Conservation (phyloP, 2,329 filamentous ascomycete genomes). For the Cytospora schulzeri region DNA sequence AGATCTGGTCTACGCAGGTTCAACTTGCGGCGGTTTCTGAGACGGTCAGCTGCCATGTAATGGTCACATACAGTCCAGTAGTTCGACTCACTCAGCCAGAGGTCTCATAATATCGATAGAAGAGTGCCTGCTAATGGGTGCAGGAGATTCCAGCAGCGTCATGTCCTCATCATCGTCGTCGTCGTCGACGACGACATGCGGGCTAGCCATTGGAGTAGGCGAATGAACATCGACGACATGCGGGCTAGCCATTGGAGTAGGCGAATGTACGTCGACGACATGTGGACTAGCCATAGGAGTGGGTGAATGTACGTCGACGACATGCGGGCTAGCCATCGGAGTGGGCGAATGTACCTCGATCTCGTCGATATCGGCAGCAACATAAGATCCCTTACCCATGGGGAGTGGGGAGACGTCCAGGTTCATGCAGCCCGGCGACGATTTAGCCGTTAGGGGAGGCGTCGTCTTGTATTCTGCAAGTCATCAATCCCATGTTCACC, state of each 20-base stretch:
- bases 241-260: no score
- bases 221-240: conserved; percentile 73
- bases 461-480: conserved; percentile 74
- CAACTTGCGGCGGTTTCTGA: conserved; percentile 64
- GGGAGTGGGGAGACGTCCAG: conserved; percentile 96
- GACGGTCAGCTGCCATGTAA: conserved; percentile 30
- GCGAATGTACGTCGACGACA: conserved; percentile 73
- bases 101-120: conserved; percentile 54
- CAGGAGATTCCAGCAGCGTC: conserved; percentile 61
- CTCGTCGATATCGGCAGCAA: no score
- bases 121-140: conserved; percentile 48
- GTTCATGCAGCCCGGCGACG: conserved; percentile 71
- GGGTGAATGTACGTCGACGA: no score
- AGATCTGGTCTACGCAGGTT: conserved; percentile 74
- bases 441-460: conserved; percentile 75
- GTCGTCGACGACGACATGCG: no score
- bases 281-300: conserved; percentile 60
- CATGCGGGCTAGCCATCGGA: conserved; percentile 56
- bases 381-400: conserved; percentile 72
- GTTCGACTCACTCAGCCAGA: conserved; percentile 54
- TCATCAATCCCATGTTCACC: conserved; percentile 31
- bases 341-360: conserved; percentile 74
- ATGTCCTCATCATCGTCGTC: conserved; percentile 46
- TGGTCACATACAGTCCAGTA: background rate
- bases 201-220: conserved; percentile 64